Evolutionary conservation across 106 monocot genomes (phyloP).

Genomic region (Dactylorhiza incarnata): DNA sequence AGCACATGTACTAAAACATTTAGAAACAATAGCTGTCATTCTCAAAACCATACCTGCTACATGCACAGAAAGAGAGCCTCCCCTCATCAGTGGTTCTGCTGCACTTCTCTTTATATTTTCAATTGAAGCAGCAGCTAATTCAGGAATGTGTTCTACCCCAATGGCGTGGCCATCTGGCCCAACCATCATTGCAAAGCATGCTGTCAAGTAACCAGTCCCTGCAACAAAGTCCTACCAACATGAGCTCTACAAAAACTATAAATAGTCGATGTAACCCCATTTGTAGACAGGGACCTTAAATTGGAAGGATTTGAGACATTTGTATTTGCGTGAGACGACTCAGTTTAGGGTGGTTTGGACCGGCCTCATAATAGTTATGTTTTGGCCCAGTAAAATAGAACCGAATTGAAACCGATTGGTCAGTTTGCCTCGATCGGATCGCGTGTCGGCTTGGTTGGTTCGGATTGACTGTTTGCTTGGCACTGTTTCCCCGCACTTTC

Average conservation of each 20-base stretch:
- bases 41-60: slow-evolving; percentile 49
- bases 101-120: slow-evolving; percentile 76
- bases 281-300: no score
- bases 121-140: slow-evolving; percentile 56
- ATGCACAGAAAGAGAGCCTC: slow-evolving; percentile 59
- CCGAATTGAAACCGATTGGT: no score
- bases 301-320: no score
- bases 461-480: no score
- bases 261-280: no score
- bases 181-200: slow-evolving; percentile 86
- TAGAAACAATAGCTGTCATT: neutral
- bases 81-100: slow-evolving; percentile 43
- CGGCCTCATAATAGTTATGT: no score
- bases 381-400: no score
- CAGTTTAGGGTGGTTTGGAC: no score
- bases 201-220: slow-evolving; percentile 88
- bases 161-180: slow-evolving; percentile 70
- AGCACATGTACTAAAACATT: neutral
- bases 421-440: no score
- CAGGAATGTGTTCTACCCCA: slow-evolving; percentile 82
- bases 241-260: neutral
- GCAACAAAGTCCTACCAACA: slow-evolving; percentile 2
- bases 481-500: no score
- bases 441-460: no score
- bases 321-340: no score